Evolutionary conservation across 176 grass and related monocot species (phyloP).

Genomic region (Avena eriantha): DNA sequence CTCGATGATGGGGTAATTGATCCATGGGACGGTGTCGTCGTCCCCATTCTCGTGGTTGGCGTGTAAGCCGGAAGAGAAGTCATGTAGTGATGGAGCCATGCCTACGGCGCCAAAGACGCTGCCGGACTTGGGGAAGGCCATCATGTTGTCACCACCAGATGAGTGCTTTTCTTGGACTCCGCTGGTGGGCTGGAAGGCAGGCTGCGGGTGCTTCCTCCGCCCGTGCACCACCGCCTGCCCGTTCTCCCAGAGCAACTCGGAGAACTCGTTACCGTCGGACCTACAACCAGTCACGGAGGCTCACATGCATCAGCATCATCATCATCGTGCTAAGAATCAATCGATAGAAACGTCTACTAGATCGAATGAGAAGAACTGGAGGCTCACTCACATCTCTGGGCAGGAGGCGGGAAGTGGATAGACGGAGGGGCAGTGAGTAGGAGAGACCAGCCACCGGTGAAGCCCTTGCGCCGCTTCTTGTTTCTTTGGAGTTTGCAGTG

Average conservation of each 20-base stretch:
- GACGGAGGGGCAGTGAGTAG: not conserved
- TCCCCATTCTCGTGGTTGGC: conserved; percentile 36
- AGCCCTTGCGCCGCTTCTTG: conserved; percentile 15
- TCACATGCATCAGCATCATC: conserved; percentile 25
- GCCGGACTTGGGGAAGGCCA: conserved; percentile 22
- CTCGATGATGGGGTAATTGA: conserved; percentile 52
- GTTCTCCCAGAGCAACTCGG: conserved; percentile 65
- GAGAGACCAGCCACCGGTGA: not conserved
- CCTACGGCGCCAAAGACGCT: conserved; percentile 15
- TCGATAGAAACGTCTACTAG: not conserved
- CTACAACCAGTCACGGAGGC: conserved; percentile 20
- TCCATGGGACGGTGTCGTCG: conserved; percentile 53
- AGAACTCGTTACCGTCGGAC: conserved; percentile 53
- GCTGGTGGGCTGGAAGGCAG: conserved; percentile 52
- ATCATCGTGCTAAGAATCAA: conserved; percentile 10
- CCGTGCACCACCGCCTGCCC: conserved; percentile 58
- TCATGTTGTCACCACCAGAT: not conserved
- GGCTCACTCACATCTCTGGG: conserved; percentile 45
- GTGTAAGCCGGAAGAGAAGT: conserved; percentile 33
- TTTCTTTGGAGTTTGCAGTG: conserved; percentile 12
- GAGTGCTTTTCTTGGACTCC: conserved; percentile 43
- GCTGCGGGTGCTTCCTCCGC: conserved; percentile 34
- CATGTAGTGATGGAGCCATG: conserved; percentile 34
- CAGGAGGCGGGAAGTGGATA: conserved; percentile 19
- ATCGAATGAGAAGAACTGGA: not conserved